A percentile compares a stretch with the other conserved stretches of the same genome.
Conservation (phyloP, 345 rosid species). For the Populus ilicifolia region DNA sequence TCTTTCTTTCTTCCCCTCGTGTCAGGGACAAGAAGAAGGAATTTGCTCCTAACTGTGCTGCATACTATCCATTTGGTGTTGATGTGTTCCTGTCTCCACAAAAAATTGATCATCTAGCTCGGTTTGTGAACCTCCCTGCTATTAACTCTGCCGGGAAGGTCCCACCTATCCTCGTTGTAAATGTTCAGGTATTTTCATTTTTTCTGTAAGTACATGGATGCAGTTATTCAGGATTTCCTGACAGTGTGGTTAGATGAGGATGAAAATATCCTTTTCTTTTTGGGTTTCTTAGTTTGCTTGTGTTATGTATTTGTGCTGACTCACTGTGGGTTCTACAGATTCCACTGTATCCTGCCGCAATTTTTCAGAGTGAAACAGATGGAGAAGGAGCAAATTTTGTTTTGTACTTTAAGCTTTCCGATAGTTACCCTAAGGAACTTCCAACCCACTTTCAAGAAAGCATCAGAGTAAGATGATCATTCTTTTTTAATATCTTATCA, state of each 20-base stretch:
- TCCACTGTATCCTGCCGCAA: conserved; percentile 78
- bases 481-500: not conserved
- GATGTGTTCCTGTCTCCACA: conserved; percentile 73
- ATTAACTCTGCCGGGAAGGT: conserved; percentile 48
- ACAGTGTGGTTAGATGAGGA: not conserved
- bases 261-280: not conserved
- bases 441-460: conserved; percentile 64
- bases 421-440: conserved; percentile 53
- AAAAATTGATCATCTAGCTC: conserved; percentile 82
- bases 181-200: conserved; percentile 69
- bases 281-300: not conserved
- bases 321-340: conserved; percentile 39
- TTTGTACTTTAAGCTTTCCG: conserved; percentile 70
- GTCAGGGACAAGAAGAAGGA: conserved; percentile 96
- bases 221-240: not conserved
- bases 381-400: conserved; percentile 87
- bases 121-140: conserved; percentile 74
- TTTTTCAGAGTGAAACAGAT: conserved; percentile 71
- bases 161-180: conserved; percentile 79
- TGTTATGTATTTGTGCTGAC: not conserved
- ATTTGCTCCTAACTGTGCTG: conserved; percentile 67
- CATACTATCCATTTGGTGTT: conserved; percentile 88
- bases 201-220: not conserved
- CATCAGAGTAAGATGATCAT: conserved; percentile 37
- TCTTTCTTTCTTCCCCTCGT: not conserved